Conservation (phyloP, 1,284 basidiomycete genomes). For the Tylopilus orsonianus region DNA sequence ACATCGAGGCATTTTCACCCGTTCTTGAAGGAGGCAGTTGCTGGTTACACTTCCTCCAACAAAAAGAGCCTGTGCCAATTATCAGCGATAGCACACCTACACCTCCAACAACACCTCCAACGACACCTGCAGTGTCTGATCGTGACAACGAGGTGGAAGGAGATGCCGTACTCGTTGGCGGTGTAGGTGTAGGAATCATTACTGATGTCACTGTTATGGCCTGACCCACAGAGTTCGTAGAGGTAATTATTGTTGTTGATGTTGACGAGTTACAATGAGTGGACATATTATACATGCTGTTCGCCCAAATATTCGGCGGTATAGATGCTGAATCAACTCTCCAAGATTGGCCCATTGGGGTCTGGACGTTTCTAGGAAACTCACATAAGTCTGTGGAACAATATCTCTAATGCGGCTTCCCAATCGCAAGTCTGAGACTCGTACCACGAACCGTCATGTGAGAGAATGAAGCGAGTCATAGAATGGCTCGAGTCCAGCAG, state of each 20-base stretch:
- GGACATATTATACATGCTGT: conserved; percentile 27
- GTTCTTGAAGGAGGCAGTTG: background rate
- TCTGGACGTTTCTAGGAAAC: conserved; percentile 1
- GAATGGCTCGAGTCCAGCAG: too few relatives aligned
- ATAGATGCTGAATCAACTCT: conserved; percentile 15
- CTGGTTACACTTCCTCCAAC: conserved; percentile 3
- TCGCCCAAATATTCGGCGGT: conserved; percentile 20
- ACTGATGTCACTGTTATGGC: background rate
- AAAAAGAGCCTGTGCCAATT: background rate
- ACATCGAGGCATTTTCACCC: background rate
- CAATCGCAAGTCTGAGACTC: background rate
- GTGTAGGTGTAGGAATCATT: background rate
- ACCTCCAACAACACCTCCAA: conserved; percentile 13
- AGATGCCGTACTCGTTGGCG: background rate
- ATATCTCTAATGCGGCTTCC: background rate
- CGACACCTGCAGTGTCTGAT: background rate
- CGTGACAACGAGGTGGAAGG: background rate
- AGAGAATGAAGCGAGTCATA: too few relatives aligned
- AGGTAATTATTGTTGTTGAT: background rate
- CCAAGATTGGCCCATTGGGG: background rate
- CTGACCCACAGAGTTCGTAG: background rate
- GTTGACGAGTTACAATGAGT: conserved; percentile 25
- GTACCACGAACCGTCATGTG: conserved; percentile 23
- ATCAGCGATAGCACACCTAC: conserved; percentile 6
- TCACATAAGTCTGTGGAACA: conserved; percentile 17